Base-by-base conservation (phyloP, 129 eudicot genomes). In the Helianthus tuberosus region DNA sequence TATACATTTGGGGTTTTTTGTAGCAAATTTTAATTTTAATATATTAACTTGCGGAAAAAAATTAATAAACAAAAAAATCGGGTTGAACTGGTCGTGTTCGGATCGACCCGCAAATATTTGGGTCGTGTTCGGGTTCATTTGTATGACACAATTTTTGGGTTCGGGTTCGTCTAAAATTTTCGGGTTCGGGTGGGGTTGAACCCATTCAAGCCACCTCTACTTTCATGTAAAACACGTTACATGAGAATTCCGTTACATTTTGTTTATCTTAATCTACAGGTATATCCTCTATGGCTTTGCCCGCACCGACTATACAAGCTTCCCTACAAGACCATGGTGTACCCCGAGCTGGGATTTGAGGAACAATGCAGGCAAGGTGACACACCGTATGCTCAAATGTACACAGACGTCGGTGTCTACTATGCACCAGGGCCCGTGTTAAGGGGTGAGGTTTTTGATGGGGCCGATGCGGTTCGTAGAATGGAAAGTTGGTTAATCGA, bases 251-350 rank as follows among this genome's bases (percentile, higher is more conserved):
- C 7, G 2, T 70, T 60, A 58, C 43, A 25, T 2, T 72, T 58
- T 43, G 12, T 4, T 15, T 10, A 52, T 69, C 46, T 11, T 32
- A 50, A 29, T 25, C 13, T 67, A 7, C 63, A 89, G 97, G 89
- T 91, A 14, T 91, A 91, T 76, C 97, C 97, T 15, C 69, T 91
- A 7, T 91, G 97, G 97, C 90, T 91, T 73, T 91, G 97, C 81
- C 97, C 97, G 57, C 97, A 91, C 85, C 80, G 86, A 43, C 75
- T 91, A 32, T 91, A 78, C 88, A 84, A 85, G 79, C 87, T 91
- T 11, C 97, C 97, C 5, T 74, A 76, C 59, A 91, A 89, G 64
- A 89, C 97, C 39, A 91, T 91, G 97, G 79, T 91, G 57, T 91
- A 89, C 47, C 96, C 97, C 1, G 97, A 91, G 78, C 93, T 96